A percentile compares a stretch with the other conserved stretches of the same genome.
Evolutionary conservation across 129 eudicot species (phyloP).

Genomic region (Artemisia argyi): DNA sequence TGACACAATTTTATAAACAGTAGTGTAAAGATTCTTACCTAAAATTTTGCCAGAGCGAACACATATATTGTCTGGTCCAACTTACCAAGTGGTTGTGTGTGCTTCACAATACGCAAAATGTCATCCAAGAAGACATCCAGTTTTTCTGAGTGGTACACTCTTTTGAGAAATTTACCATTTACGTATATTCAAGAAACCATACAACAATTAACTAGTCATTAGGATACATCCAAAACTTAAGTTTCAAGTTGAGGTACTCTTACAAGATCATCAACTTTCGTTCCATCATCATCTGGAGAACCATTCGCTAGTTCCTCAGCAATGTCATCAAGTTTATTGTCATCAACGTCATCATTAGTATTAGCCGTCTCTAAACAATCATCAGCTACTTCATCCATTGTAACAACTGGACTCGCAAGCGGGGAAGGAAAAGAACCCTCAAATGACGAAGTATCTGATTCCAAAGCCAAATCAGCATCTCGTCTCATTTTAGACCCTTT

Average conservation of each 20-base stretch:
- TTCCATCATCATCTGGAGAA: conserved; percentile 17
- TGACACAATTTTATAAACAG: no score
- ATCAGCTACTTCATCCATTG: conserved; percentile 17
- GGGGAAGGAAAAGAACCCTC: conserved; percentile 52
- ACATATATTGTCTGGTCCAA: no score
- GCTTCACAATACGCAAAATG: conserved; percentile 32
- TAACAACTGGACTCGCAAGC: no score
- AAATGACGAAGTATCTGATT: conserved; percentile 52
- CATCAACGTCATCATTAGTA: background rate
- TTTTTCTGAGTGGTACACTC: conserved; percentile 50
- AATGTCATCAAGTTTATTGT: background rate
- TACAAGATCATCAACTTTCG: background rate
- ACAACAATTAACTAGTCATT: conserved; percentile 42
- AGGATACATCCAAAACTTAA: background rate
- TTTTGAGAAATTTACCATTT: conserved; percentile 24
- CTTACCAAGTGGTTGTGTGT: no score
- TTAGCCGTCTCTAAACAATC: background rate
- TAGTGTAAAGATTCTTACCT: no score
- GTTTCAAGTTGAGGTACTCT: conserved; percentile 24
- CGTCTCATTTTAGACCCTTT: conserved; percentile 50
- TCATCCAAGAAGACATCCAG: conserved; percentile 34
- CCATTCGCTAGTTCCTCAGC: conserved; percentile 11
- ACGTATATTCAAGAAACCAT: conserved; percentile 17
- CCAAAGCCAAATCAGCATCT: conserved; percentile 40
- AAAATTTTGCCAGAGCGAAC: no score